Base-by-base conservation (phyloP, 176 grass and related monocot genomes). In the Carex kokanica region DNA sequence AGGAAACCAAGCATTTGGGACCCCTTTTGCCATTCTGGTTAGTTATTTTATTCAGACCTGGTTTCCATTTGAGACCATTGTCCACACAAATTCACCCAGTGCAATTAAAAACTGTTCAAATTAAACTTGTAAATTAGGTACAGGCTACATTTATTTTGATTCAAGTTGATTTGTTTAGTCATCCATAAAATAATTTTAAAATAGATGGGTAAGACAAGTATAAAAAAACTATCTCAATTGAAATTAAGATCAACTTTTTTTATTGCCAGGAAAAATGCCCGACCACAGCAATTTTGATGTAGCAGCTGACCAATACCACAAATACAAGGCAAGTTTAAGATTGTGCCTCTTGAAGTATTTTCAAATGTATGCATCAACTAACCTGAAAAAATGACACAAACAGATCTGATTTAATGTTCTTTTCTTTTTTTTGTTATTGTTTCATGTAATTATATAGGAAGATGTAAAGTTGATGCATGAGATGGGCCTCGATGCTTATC, bases 1-100 rank as follows among this genome's bases (percentile, higher is more conserved):
- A 93, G 91, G 57, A 93, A 93, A 23, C 92, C 89, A 40, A 94
- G 89, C 69, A 91, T 94, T 66, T 94, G 92, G 92, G 92, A 94
- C 80, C 87, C 85, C 5, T 94, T 88, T 70, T 81, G 85, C 17
- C 92, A 91, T 20, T 43, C 43, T 69, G 92, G 92, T 93, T 70
- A 80, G 81, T 38, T 77, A 24, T 15, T 54, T 75, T 75, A 27
- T 54, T 75, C 21, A 29, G 72, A 0, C 5, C 2, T 5, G 8
- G 21, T 23, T 27, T 40, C 27, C 27, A 1, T 27, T 2, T 27
- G 27, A 1, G 1, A 53, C 43, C 9, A 51, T 14, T 25, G 25
- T 74, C 7, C 18, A 5, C 18, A 18, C 8, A 14, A n/a, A 73
- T 73, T 13, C 8, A 72, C 18, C n/a, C 3, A 20, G 32, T 70